Evolutionary conservation across 2,329 filamentous ascomycete genomes (phyloP), one percentile per base, ranked within the genome.

Genomic region (Fulvia fulva): DNA sequence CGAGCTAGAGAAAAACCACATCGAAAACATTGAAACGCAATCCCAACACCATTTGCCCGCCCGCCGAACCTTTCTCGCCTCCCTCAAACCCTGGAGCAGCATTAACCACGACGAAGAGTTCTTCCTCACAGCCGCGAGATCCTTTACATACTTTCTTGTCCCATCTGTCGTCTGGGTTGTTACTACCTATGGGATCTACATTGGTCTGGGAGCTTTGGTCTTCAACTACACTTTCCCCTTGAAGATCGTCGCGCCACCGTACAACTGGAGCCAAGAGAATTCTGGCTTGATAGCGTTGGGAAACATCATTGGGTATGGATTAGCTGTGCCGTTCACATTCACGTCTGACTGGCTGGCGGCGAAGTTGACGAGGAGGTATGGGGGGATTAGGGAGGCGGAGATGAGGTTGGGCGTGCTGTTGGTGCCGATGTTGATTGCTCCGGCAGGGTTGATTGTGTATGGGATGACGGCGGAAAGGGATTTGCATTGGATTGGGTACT

Each of bases 151-250:
- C 61, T 74, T 73, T 56, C 62, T 74, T 3, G 70, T 75, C 1
- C 72, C 73, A 0, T 68, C 70, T 8, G 72, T 75, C 1, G 55
- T 75, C 5, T 74, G 73, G 73, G 71, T 73, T 3, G 66, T 74
- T n/a, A 71, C 70, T 11, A 71, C 66, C 22, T 74, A 72, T 57
- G 73, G 72, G 43, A 71, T 75, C 34, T 74, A 73, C 63, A 75
- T 75, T 53, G 73, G 73, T 11, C 68, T 74, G 8, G 73, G 72
- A 44, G 72, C 72, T 0, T 62, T 75, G 1, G 69, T 71, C 5
- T 75, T 75, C 68, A 75, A 75, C 58, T 75, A 72, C 63, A 74
- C 72, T 11, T 74, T 74, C 60, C 71, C 72, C 2, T 59, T 71
- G 45, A 69, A 69, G 47, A 73, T 73, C 50, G 51, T 53, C 9